These are phyloP conservation scores for Colletotrichum sp. DNA, from an alignment of 2,329 filamentous ascomycete species.

Conservation along the genomic window DNA sequence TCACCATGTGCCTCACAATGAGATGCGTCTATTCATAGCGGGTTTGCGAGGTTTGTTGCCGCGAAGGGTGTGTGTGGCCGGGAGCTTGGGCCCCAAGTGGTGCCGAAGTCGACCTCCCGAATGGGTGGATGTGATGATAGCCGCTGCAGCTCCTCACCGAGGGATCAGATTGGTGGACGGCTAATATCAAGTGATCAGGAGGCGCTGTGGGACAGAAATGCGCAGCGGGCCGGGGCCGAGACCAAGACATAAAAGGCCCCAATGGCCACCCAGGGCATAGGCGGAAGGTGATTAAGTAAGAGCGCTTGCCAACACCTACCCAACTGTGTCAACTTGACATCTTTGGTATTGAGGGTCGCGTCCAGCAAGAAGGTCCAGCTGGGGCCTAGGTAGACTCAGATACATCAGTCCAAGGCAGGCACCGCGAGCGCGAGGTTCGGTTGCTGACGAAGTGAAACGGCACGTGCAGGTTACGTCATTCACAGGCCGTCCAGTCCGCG, in stretches of 20 bases:
- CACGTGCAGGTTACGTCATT: constrained; percentile 19
- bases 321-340: not conserved
- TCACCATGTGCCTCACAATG: not conserved
- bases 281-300: not conserved
- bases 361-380: not conserved
- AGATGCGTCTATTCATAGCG: not conserved
- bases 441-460: not conserved
- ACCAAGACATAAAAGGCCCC: not conserved
- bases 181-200: not conserved
- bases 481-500: not conserved
- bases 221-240: not conserved
- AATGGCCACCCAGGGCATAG: not conserved
- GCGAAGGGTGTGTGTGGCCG: not conserved
- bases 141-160: not conserved
- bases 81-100: not conserved
- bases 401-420: not conserved
- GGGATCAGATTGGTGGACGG: not conserved
- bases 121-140: not conserved
- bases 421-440: not conserved
- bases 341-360: not conserved
- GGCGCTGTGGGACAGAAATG: not conserved
- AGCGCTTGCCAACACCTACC: not conserved
- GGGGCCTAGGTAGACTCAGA: not conserved
- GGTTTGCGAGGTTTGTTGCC: not conserved
- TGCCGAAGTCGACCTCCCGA: not conserved